Conservation (phyloP, 2,329 filamentous ascomycete species). For the Fusarium buxicola region DNA sequence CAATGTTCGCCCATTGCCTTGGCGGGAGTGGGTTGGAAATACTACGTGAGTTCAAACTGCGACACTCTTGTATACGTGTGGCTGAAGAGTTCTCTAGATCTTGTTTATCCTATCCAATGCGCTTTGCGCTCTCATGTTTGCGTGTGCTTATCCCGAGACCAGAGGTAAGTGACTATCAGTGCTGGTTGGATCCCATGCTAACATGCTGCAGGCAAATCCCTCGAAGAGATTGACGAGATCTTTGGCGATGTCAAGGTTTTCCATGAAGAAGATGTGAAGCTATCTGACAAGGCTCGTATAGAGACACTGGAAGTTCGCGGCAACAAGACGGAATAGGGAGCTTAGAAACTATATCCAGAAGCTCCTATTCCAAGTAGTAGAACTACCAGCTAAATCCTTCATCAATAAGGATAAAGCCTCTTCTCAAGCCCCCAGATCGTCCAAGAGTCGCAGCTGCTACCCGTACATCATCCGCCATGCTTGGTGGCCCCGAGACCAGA, state of each 20-base stretch:
- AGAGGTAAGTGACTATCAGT: constrained; percentile 42
- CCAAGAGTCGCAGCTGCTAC: constrained; percentile 40
- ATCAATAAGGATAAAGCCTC: constrained; percentile 43
- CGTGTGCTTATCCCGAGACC: constrained; percentile 53
- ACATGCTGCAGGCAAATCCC: constrained; percentile 51
- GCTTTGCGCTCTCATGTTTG: constrained; percentile 51
- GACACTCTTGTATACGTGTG: rapidly evolving
- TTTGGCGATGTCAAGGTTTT: constrained; percentile 53
- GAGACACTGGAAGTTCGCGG: constrained; percentile 21
- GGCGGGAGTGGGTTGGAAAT: constrained; percentile 55
- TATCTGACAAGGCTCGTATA: constrained; percentile 32
- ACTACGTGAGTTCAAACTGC: constrained; percentile 47
- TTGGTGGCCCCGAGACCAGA: constrained; percentile 46
- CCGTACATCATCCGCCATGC: constrained; percentile 48
- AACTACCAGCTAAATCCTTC: constrained; percentile 46
- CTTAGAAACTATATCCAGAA: background rate
- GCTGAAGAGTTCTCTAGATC: constrained; percentile 42
- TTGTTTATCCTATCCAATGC: constrained; percentile 55
- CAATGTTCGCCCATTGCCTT: constrained; percentile 56
- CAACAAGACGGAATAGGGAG: background rate
- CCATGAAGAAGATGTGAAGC: constrained; percentile 37
- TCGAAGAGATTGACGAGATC: constrained; percentile 55
- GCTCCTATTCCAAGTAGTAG: too few species aligned
- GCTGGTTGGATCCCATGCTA: background rate
- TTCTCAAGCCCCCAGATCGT: constrained; percentile 22